Evolutionary conservation across 768 basidiomycete genomes (phyloP).

Genomic region (Pisolithus sp.): DNA sequence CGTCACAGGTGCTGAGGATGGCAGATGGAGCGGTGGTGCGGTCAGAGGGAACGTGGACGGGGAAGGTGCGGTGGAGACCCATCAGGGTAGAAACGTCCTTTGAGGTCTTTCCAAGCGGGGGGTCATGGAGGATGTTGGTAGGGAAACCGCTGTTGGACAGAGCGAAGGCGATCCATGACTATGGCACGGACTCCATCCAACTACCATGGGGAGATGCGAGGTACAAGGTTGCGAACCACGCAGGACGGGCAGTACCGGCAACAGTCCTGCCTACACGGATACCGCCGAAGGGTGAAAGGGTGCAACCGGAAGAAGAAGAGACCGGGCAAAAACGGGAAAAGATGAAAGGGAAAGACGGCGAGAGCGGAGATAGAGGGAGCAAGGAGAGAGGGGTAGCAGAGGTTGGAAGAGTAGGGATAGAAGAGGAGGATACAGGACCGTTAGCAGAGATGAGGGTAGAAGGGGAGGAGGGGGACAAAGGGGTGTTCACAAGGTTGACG

Average conservation of each 20-base stretch:
- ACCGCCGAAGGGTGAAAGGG: no score
- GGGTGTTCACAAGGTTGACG: slow-evolving; percentile 8
- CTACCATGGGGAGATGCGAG: not conserved
- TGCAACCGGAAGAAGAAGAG: no score
- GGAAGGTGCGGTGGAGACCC: slow-evolving; percentile 7
- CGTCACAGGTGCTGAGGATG: not conserved
- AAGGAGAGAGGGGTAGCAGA: not conserved
- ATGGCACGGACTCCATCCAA: not conserved
- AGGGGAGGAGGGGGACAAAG: not conserved
- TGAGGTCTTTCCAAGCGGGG: slow-evolving; percentile 20
- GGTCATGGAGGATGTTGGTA: slow-evolving; percentile 10
- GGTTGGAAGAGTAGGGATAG: not conserved
- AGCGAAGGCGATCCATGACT: slow-evolving; percentile 12
- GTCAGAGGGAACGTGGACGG: not conserved
- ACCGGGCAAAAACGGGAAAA: no score
- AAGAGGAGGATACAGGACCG: not conserved
- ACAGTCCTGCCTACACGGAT: no score
- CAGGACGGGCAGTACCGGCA: no score
- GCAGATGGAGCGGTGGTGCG: not conserved
- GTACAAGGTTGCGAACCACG: no score
- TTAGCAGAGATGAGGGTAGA: no score
- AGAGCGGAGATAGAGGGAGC: not conserved
- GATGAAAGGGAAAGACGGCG: not conserved
- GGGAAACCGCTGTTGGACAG: slow-evolving; percentile 13
- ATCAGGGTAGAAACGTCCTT: slow-evolving; percentile 5